These are phyloP conservation scores for Fragilariopsis cylindrus DNA, from an alignment of 108 stramenopile genomes.

Conservation along the genomic window DNA sequence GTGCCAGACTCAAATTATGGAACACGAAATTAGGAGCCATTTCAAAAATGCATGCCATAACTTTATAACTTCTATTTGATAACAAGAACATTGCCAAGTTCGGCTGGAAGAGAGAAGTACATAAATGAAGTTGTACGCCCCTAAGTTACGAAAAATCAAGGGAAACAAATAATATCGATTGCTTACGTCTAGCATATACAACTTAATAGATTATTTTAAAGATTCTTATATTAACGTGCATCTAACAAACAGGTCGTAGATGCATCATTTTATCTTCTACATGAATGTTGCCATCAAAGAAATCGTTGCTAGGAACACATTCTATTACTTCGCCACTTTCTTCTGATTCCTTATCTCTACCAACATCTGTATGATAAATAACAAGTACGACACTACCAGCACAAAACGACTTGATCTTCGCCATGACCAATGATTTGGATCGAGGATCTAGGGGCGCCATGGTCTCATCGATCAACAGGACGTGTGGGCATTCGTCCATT, in stretches of 20 bases:
- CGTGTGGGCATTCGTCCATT: constrained; percentile 65
- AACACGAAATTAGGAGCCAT: too few relatives aligned
- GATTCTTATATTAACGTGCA: not conserved
- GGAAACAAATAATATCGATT: too few relatives aligned
- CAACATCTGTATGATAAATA: constrained; percentile 90
- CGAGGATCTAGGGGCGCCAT: constrained; percentile 87
- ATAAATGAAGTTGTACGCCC: too few relatives aligned
- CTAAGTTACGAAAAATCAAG: too few relatives aligned
- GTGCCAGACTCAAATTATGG: too few relatives aligned
- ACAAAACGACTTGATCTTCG: constrained; percentile 79
- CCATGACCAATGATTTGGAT: constrained; percentile 80
- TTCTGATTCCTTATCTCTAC: constrained; percentile 29
- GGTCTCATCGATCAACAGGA: constrained; percentile 83
- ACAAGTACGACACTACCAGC: constrained; percentile 74
- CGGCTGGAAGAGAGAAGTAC: too few relatives aligned
- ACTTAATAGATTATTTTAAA: too few relatives aligned
- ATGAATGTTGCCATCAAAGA: constrained; percentile 86
- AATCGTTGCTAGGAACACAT: constrained; percentile 84
- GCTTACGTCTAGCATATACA: too few relatives aligned
- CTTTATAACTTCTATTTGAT: too few relatives aligned
- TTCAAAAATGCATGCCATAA: too few relatives aligned
- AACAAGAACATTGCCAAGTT: too few relatives aligned
- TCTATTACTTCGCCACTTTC: constrained; percentile 37
- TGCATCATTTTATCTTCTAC: constrained; percentile 66
- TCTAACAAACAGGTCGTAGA: constrained; percentile 67